Conservation (phyloP, 208 protist species). For the Sergeia podlipaevii region DNA sequence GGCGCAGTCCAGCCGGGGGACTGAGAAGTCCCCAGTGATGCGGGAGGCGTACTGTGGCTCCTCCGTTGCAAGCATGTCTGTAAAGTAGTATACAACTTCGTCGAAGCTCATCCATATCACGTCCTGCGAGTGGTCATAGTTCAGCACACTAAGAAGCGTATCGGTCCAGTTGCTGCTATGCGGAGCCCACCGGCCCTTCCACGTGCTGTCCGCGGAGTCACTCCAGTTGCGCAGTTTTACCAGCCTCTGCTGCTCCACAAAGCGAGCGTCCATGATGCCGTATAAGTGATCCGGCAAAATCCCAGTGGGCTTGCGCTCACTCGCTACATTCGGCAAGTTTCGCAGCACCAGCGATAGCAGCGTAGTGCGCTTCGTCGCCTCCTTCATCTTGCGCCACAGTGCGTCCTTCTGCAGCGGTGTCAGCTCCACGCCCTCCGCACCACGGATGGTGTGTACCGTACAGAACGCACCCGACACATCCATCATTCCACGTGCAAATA, state of each 20-base stretch:
- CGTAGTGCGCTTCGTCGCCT: slow-evolving; percentile 25
- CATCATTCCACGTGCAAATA: slow-evolving; percentile 60
- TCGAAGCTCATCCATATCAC: slow-evolving; percentile 79
- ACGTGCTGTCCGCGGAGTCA: slow-evolving; percentile 26
- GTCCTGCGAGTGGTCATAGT: slow-evolving; percentile 17
- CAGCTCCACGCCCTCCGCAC: slow-evolving; percentile 17
- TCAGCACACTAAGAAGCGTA: slow-evolving; percentile 9
- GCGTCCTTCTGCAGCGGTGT: slow-evolving; percentile 26
- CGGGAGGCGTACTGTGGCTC: slow-evolving; percentile 7
- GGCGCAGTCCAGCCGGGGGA: not conserved
- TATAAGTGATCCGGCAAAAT: slow-evolving; percentile 77
- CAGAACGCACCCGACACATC: slow-evolving; percentile 69
- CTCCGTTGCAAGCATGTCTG: slow-evolving; percentile 58
- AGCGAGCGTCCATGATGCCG: slow-evolving; percentile 67
- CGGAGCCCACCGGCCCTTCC: slow-evolving; percentile 63
- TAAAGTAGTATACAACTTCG: slow-evolving; percentile 87
- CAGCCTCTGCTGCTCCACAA: slow-evolving; percentile 66
- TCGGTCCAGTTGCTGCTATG: slow-evolving; percentile 47
- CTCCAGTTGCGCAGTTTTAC: slow-evolving; percentile 75
- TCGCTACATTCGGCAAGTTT: slow-evolving; percentile 21
- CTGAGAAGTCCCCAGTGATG: slow-evolving; percentile 21
- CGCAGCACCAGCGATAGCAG: slow-evolving; percentile 52
- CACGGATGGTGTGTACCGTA: slow-evolving; percentile 22
- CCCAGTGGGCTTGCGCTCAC: slow-evolving; percentile 44
- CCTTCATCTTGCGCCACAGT: slow-evolving; percentile 65